Evolutionary conservation across 2,329 filamentous ascomycete species (phyloP).

Genomic region (Didymellaceae sp.): DNA sequence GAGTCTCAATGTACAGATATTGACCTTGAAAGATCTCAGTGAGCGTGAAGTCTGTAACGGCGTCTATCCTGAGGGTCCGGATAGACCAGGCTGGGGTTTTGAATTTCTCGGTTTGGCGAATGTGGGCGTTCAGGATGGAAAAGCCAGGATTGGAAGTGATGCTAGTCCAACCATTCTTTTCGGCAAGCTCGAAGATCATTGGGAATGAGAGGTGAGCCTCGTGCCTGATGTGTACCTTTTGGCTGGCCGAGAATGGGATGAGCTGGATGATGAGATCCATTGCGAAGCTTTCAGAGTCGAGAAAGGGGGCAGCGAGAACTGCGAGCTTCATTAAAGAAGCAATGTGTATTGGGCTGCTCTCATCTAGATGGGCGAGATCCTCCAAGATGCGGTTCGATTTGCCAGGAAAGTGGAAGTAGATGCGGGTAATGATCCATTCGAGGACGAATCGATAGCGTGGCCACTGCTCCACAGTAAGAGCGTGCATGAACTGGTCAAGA

Average conservation of each 20-base stretch:
- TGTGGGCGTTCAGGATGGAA: slow-evolving; percentile 51
- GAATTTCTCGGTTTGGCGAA: slow-evolving; percentile 54
- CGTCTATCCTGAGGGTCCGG: slow-evolving; percentile 50
- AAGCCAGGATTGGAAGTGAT: slow-evolving; percentile 52
- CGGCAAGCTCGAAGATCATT: slow-evolving; percentile 51
- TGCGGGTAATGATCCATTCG: slow-evolving; percentile 56
- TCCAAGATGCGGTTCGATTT: slow-evolving; percentile 45
- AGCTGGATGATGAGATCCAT: slow-evolving; percentile 51
- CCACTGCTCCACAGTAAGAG: slow-evolving; percentile 55
- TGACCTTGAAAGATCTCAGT: slow-evolving; percentile 54
- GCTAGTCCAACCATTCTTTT: slow-evolving; percentile 41
- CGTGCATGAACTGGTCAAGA: slow-evolving; percentile 48
- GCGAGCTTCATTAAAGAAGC: slow-evolving; percentile 57
- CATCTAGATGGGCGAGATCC: slow-evolving; percentile 49
- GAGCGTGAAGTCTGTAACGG: slow-evolving; percentile 52
- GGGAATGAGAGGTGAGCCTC: slow-evolving; percentile 60
- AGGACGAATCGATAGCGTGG: slow-evolving; percentile 56
- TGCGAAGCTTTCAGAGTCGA: slow-evolving; percentile 49
- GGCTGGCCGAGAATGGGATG: slow-evolving; percentile 53
- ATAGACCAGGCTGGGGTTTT: slow-evolving; percentile 49
- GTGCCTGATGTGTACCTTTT: slow-evolving; percentile 60
- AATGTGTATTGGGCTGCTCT: slow-evolving; percentile 56
- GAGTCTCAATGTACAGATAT: slow-evolving; percentile 53
- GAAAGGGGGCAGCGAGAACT: slow-evolving; percentile 50
- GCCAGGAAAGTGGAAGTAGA: slow-evolving; percentile 46